Percentiles rank a stretch among this genome's conserved stretches.
These are phyloP conservation scores for Luvunga scandens DNA, from an alignment of 345 rosid species.

Conservation along the genomic window DNA sequence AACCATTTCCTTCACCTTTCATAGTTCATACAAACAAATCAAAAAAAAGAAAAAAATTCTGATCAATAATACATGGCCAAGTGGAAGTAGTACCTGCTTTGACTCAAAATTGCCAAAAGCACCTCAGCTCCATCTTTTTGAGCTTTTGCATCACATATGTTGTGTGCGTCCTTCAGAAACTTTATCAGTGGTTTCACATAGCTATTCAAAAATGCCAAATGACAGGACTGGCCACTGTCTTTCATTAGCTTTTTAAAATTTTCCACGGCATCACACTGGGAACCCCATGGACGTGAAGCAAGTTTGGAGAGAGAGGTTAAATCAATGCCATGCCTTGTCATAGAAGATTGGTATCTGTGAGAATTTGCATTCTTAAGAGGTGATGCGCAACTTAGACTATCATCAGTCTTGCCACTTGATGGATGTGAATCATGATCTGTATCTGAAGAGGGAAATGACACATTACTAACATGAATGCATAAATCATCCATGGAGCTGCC, in stretches of 20 bases:
- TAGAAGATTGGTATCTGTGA: neutral
- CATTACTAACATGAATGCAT: conserved; percentile 21
- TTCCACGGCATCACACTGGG: conserved; percentile 31
- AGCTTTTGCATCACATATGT: conserved; percentile 25
- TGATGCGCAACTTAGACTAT: neutral
- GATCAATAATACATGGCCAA: neutral
- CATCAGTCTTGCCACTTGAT: neutral
- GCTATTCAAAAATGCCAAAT: conserved; percentile 13
- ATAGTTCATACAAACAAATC: neutral
- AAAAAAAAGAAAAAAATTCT: neutral
- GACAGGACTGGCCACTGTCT: conserved; percentile 1
- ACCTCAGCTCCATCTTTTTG: conserved; percentile 32
- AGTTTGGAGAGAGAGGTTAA: conserved; percentile 19
- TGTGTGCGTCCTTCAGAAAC: conserved; percentile 34
- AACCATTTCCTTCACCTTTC: neutral
- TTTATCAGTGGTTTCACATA: conserved; percentile 23
- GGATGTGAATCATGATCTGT: conserved; percentile 4
- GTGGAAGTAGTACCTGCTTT: conserved; percentile 29
- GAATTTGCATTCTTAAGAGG: conserved; percentile 17
- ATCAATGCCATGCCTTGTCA: neutral
- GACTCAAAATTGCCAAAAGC: conserved; percentile 29
- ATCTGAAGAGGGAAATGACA: conserved; percentile 28
- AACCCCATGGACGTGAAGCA: conserved; percentile 29
- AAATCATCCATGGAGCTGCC: conserved; percentile 33
- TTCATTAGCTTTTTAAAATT: conserved; percentile 24